phyloP scores from a whole-genome alignment of 805 yeast genomes.

The Kuraishia cidri region DNA sequence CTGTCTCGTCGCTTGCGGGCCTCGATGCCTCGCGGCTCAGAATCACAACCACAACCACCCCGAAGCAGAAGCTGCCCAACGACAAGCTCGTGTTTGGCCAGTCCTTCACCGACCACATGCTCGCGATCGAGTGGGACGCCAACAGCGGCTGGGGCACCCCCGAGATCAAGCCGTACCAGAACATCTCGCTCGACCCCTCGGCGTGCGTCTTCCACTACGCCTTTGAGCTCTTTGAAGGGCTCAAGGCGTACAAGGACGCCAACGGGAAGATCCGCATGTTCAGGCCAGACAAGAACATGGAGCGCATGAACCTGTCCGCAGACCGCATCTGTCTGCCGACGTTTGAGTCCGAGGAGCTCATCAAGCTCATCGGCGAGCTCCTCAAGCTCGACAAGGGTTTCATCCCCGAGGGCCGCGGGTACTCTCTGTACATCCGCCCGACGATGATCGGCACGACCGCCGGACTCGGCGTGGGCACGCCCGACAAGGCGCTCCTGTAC shows the following conservation, averaged over 20 bases:
- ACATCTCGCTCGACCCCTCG: conserved; percentile 74
- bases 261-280: conserved; percentile 70
- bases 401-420: conserved; percentile 83
- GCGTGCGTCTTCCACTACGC: conserved; percentile 90
- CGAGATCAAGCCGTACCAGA: conserved; percentile 77
- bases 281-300: conserved; percentile 90
- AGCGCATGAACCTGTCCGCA: conserved; percentile 82
- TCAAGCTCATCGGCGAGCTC: conserved; percentile 68
- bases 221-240: conserved; percentile 91
- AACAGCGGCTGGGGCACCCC: conserved; percentile 86
- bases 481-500: conserved; percentile 72
- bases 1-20: too few species aligned
- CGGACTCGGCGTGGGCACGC: conserved; percentile 80
- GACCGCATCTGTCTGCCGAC: conserved; percentile 83
- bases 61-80: conserved; percentile 48
- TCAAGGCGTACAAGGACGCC: conserved; percentile 76
- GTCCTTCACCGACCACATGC: conserved; percentile 82
- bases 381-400: conserved; percentile 66
- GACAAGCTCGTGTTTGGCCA: conserved; percentile 64
- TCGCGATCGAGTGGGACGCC: conserved; percentile 75
- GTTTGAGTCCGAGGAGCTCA: conserved; percentile 71
- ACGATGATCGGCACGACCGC: conserved; percentile 90
- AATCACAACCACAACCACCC: conserved; percentile 35
- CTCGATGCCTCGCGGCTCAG: conserved; percentile 47
- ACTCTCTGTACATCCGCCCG: conserved; percentile 89